Evolutionary conservation across 164 flowering plant species (phyloP).

Genomic region (Vitis vinifera): DNA sequence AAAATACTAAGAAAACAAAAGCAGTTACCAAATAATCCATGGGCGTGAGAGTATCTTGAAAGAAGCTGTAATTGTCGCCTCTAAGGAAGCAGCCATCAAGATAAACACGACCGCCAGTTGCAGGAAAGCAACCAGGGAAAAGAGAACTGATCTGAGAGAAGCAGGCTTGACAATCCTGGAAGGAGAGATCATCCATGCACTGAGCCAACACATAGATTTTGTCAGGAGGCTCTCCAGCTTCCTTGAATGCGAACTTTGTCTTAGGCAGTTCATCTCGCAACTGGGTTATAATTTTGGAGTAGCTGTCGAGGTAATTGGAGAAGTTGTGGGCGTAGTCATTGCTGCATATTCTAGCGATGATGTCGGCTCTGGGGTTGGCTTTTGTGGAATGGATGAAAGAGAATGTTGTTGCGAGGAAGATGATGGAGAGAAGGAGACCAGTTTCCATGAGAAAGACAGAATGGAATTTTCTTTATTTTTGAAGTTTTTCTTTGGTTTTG

Average conservation of each 20-base stretch:
- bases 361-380: conserved; percentile 9
- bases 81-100: conserved; percentile 47
- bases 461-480: neutral
- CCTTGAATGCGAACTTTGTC: conserved; percentile 5
- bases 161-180: conserved; percentile 27
- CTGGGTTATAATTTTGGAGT: neutral
- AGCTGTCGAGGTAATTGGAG: neutral
- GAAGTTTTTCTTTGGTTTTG: neutral
- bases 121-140: conserved; percentile 32
- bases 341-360: conserved; percentile 8
- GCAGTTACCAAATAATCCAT: conserved; percentile 11
- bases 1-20: neutral
- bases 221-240: conserved; percentile 2
- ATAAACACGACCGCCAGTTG: conserved; percentile 34
- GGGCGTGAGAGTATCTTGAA: conserved; percentile 1
- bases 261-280: conserved; percentile 5
- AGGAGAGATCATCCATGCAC: conserved; percentile 36
- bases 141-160: conserved; percentile 7
- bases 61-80: conserved; percentile 36
- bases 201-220: conserved; percentile 26
- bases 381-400: neutral
- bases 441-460: neutral
- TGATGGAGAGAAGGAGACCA: neutral
- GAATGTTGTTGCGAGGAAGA: neutral
- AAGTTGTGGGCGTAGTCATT: neutral